Evolutionary conservation across 2,329 filamentous ascomycete species (phyloP), one percentile per base, ranked within the genome.

Genomic region (Coniochaeta pulveracea): DNA sequence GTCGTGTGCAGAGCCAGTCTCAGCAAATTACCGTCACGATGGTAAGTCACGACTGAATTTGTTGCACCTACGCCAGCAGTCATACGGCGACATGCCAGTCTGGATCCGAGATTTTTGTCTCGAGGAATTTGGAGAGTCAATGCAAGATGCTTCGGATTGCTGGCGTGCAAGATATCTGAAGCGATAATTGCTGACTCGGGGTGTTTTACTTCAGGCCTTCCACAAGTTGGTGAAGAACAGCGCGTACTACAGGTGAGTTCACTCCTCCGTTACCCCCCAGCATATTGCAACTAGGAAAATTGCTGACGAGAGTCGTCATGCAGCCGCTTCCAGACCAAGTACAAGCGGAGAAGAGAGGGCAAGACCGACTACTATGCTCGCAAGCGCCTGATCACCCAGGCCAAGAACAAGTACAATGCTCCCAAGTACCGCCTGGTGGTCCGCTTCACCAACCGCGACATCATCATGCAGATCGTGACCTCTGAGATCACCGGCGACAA

Each of bases 351-450:
- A 68, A 79, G 85, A 51, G 61, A 81, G 58, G 91, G 91, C 63
- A 98, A 98, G 84, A 98, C 91, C 72, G 91, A 98, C 66, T 98
- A 98, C 85, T 96, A 95, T 67, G 91, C 91, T 62, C 89, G 91
- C 66, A 96, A 96, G 85, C 83, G 91, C 60, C 77, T 98, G 66
- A 91, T 96, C 76, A 88, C 85, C 73, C 91, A 98, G 78, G 91
- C 91, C 72, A 98, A 96, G 85, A 98, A 98, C 85, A 98, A 98
- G 83, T 98, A 96, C 83, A 93, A 93, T 72, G 83, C 91, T 46
- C 91, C 91, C 69, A 98, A 98, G 80, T 96, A 98, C 82, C 85
- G 91, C 60, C 82, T 98, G 59, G 91, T 98, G 50, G 85, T 98
- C 62, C 91, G 91, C 64, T 94, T 93, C 82, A 93, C 85, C 76